Base-by-base conservation (phyloP, 257 asterid genomes). In the Jaltomata sinuosa region DNA sequence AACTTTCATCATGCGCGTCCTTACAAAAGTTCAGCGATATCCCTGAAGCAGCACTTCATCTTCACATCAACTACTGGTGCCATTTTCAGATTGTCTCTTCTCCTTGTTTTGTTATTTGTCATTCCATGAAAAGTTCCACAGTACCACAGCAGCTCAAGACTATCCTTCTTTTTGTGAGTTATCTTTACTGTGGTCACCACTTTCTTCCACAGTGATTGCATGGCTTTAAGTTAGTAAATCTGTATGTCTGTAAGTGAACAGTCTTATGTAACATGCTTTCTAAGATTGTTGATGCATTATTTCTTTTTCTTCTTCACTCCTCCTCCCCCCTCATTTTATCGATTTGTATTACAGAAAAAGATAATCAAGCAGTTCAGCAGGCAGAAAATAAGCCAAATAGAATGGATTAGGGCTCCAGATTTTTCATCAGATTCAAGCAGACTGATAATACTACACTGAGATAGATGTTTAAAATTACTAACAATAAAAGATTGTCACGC, bases 1-100 rank as follows among this genome's bases (percentile, higher is more conserved):
- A 32, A 85, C 0, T 88, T 83, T 79, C 94, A 89, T 68, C 88
- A 52, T 42, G 65, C 32, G 54, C 86, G 36, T 80, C 64, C 86
- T 4, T 57, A 31, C 12, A 83, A 77, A 3, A 86, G 84, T 49
- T 86, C 69, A 76, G 87, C 84, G 45, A 54, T 86, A 21, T 8
- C 71, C 15, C 38, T 74, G n/a, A 40, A 45, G 45, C 82, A 16
- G 8, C 84, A 87, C 21, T 22, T 54, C 25, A 74, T 69, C 72
- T 49, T 86, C 11, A 62, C 62, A 78, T 78, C 82, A 36, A 67
- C 34, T 53, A 34, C 68, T n/a, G 10, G 42, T 84, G 21, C 88
- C 72, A 89, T 82, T 29, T 53, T 85, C 83, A 32, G 84, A 88
- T 83, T 88, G 25, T 59, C 54, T 32, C 42, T 83, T 45, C 84